Conservation (phyloP, 73 alveolate species). For the Paramecium sonneborni region DNA sequence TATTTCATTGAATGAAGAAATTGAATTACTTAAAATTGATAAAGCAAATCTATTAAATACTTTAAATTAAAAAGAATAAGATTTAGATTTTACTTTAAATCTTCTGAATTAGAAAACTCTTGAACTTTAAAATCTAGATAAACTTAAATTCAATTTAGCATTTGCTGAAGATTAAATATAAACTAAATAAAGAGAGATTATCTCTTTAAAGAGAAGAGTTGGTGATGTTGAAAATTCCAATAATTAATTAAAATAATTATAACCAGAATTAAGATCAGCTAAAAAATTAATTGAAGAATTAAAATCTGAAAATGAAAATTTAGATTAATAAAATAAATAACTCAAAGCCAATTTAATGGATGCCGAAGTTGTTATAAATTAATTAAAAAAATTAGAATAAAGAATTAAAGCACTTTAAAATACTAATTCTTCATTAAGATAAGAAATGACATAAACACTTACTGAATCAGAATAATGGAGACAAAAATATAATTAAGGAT, state of each 20-base stretch:
- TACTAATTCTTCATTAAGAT: background rate
- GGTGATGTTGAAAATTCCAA: background rate
- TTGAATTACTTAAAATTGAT: background rate
- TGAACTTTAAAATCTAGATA: background rate
- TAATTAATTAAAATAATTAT: background rate
- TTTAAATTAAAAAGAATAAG: background rate
- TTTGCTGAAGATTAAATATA: background rate
- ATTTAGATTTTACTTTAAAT: background rate
- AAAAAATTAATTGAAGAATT: background rate
- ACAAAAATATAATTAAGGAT: background rate
- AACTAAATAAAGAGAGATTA: background rate
- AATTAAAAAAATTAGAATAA: conserved; percentile 34
- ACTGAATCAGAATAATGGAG: conserved; percentile 48
- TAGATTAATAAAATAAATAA: background rate
- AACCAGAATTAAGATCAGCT: background rate
- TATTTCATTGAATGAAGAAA: background rate
- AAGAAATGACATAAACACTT: background rate
- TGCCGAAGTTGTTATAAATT: background rate
- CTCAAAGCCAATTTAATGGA: background rate
- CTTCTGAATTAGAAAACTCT: background rate
- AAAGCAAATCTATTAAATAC: background rate
- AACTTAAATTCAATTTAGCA: background rate
- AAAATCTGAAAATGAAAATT: background rate
- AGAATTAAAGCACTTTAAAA: background rate
- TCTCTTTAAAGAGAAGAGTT: background rate